A percentile compares a stretch with the other conserved stretches of the same genome.
phyloP scores from a whole-genome alignment of 2,329 filamentous ascomycete genomes.

The Pestalotiopsis sp. region DNA sequence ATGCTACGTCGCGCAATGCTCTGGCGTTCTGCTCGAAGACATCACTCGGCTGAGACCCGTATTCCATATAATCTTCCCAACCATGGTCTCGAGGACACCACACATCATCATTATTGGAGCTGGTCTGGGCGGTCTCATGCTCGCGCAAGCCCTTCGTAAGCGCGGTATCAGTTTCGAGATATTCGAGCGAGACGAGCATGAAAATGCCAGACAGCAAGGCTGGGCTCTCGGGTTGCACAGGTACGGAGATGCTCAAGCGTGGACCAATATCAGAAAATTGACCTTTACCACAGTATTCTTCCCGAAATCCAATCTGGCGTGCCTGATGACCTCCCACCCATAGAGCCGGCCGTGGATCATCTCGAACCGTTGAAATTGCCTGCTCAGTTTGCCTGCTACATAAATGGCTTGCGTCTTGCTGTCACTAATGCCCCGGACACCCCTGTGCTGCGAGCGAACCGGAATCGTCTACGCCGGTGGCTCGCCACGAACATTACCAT shows the following conservation, averaged over 20 bases:
- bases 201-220: neutral
- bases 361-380: neutral
- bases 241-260: neutral
- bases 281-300: neutral
- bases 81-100: neutral
- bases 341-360: neutral
- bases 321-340: neutral
- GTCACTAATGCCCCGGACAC: neutral
- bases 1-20: neutral
- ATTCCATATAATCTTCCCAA: neutral
- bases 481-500: slow-evolving; percentile 26
- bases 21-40: neutral
- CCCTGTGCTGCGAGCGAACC: slow-evolving; percentile 21
- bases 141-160: slow-evolving; percentile 4
- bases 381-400: neutral
- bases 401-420: neutral
- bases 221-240: slow-evolving; percentile 6
- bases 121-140: slow-evolving; percentile 1
- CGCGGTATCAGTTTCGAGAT: neutral
- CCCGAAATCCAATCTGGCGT: neutral
- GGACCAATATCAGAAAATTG: too few relatives aligned
- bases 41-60: neutral
- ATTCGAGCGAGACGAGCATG: slow-evolving; percentile 1
- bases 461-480: slow-evolving; percentile 26
- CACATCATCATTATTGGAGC: slow-evolving; percentile 5